phyloP scores from a whole-genome alignment of 805 yeast species.

The Yarrowia alimentaria region DNA sequence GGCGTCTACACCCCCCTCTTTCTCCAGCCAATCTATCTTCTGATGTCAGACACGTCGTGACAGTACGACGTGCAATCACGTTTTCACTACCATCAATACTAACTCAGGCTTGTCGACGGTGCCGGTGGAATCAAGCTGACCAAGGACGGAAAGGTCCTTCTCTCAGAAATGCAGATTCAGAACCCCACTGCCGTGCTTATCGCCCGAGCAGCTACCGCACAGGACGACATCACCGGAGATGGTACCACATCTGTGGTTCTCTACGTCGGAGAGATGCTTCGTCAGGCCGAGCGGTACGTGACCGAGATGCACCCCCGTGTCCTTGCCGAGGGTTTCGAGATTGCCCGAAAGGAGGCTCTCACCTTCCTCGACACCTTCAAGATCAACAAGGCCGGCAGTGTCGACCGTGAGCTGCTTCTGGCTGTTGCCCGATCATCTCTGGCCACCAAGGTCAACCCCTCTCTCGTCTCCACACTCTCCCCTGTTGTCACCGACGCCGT shows the following conservation, averaged over 20 bases:
- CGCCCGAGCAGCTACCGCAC: slow-evolving; percentile 96
- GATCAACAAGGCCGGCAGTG: slow-evolving; percentile 40
- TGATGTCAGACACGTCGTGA: neutral
- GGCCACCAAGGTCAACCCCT: slow-evolving; percentile 77
- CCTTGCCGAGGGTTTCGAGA: slow-evolving; percentile 90
- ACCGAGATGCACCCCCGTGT: slow-evolving; percentile 93
- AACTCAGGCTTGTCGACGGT: slow-evolving; percentile 72
- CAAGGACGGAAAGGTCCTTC: slow-evolving; percentile 91
- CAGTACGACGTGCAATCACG: too few species aligned
- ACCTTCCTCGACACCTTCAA: slow-evolving; percentile 68
- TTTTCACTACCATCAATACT: too few species aligned
- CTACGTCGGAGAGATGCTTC: slow-evolving; percentile 88
- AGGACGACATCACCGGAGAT: slow-evolving; percentile 98
- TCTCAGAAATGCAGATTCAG: slow-evolving; percentile 95
- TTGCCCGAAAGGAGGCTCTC: slow-evolving; percentile 75
- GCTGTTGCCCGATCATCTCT: slow-evolving; percentile 91
- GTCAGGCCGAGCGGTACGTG: slow-evolving; percentile 89
- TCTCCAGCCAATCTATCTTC: too few species aligned
- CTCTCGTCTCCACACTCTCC: slow-evolving; percentile 73
- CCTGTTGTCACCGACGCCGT: slow-evolving; percentile 98
- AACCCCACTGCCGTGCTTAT: slow-evolving; percentile 86
- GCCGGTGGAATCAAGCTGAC: slow-evolving; percentile 93
- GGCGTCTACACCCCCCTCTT: too few species aligned
- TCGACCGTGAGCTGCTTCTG: slow-evolving; percentile 82
- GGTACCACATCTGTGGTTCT: slow-evolving; percentile 96